Base-by-base conservation (phyloP, 1,139 yeast genomes). In the Kodamaea sp. region DNA sequence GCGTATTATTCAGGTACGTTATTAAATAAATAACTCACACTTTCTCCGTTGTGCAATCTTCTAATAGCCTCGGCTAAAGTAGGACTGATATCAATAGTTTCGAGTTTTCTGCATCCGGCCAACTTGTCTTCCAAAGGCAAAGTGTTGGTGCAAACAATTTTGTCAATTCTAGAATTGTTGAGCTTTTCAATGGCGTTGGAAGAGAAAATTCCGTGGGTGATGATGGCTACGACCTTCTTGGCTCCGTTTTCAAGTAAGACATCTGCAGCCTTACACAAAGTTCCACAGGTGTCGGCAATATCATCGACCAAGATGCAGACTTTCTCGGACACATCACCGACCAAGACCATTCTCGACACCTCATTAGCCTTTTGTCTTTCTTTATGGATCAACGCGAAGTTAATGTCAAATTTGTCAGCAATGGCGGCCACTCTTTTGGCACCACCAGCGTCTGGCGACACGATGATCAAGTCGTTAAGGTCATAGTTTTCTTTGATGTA, bases 31-130 rank as follows among this genome's bases (percentile, higher is more conserved):
- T 87, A 90, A 23, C 95, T 85, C 36, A 89, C 89, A 66, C 95
- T 83, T 67, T 92, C 98, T 57, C 98, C 98, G 57, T 92, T 83
- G 53, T 84, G 95, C 48, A 83, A 70, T 61, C 95, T 76, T 64
- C 94, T 77, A 34, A 84, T 78, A 23, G 90, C 84, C 55, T 84
- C 95, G 16, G 90, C 92, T 42, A 84, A 62, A 13, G 82, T 82
- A 11, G 87, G 80, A 52, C 84, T 75, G 33, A 84, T 77, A 55
- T 84, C 94, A 33, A 84, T 74, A 40, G 79, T 76, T 41, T 80
- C 86, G 40, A 84, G 62, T 47, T 77, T 78, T 15, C 77, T 70
- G 51, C 83, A 76, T 15, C 50, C 43, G 15, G 57, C 57, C 36
- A 66, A 52, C 36, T 78, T 72, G 39, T 78, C 78, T 37, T 75